Base-by-base conservation (phyloP, 2,329 filamentous ascomycete genomes). In the Diaporthe humulicola region DNA sequence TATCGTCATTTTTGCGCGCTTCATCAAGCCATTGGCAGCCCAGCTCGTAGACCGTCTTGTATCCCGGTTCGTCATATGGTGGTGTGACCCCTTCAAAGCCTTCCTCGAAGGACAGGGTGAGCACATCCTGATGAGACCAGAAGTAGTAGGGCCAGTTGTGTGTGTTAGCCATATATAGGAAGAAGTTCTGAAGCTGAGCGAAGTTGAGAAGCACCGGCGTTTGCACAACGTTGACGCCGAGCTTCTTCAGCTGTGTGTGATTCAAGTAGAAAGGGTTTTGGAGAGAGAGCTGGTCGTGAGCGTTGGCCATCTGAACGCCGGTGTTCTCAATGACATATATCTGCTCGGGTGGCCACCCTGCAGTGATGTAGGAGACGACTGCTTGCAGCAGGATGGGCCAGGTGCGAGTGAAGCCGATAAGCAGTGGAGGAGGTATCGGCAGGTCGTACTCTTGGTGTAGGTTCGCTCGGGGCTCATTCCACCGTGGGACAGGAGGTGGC, bases 291-390 rank as follows among this genome's bases (percentile, higher is more conserved):
- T 83, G 81, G 3, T 85, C 86, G 12, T 83, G 81, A n/a, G 82
- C 79, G 78, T 91, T 91, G 66, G 88, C 86, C 71, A 88, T 82
- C 79, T 90, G 88, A 19, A 87, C 87, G 8, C 89, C 89, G 7
- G 87, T 91, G 81, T 92, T 92, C 78, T 92, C 90, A 38, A 91
- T 81, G 2, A 91, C 87, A 76, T 88, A 88, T 75, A 92, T 90
- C 76, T 91, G 86, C 28, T 83, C 83, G 0, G 88, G 81, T 2
- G 89, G 90, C 89, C 90, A 92, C 66, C 90, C 90, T 3, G 88
- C 88, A 0, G 89, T 88, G 76, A 92, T 87, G 80, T 91, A 92
- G 15, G 85, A 87, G 14, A 90, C 85, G 1, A 91, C 86, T 4
- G 86, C 83, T 81, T 91, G 90, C 19, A 89, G 85, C 1, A 92